These are phyloP conservation scores for Plectosphaerella plurivora DNA, from an alignment of 2,329 filamentous ascomycete species.

Conservation along the genomic window DNA sequence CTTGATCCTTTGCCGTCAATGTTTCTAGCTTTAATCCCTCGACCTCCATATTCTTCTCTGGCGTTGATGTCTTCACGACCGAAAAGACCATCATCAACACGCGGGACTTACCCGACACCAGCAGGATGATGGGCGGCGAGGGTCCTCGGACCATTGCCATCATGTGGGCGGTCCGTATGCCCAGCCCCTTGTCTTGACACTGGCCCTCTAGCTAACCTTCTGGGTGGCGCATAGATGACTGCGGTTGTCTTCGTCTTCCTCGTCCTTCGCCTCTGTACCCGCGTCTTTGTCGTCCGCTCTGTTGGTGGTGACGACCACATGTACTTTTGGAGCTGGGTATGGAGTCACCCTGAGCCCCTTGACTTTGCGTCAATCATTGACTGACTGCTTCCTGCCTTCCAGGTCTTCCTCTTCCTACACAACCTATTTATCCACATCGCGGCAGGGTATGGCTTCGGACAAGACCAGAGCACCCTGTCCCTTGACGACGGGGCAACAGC, in stretches of 20 bases:
- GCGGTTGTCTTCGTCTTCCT: not conserved
- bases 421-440: not conserved
- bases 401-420: not conserved
- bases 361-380: too few relatives aligned
- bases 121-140: not conserved
- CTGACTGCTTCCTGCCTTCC: not conserved
- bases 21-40: too few relatives aligned
- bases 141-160: not conserved
- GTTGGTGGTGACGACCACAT: not conserved
- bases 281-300: not conserved
- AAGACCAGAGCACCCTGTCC: not conserved
- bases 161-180: not conserved
- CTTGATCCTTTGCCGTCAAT: too few relatives aligned
- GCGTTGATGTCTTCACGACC: too few relatives aligned
- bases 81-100: too few relatives aligned
- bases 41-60: too few relatives aligned
- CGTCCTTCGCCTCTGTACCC: not conserved
- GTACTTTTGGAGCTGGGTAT: not conserved
- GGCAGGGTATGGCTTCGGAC: not conserved
- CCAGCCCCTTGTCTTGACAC: too few relatives aligned
- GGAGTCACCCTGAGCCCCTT: not conserved
- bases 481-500: constrained; percentile 18
- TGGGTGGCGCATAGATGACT: not conserved
- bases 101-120: too few relatives aligned
- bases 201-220: not conserved